Base-by-base conservation (phyloP, 2,329 filamentous ascomycete genomes). In the Paecilomyces fulvus region DNA sequence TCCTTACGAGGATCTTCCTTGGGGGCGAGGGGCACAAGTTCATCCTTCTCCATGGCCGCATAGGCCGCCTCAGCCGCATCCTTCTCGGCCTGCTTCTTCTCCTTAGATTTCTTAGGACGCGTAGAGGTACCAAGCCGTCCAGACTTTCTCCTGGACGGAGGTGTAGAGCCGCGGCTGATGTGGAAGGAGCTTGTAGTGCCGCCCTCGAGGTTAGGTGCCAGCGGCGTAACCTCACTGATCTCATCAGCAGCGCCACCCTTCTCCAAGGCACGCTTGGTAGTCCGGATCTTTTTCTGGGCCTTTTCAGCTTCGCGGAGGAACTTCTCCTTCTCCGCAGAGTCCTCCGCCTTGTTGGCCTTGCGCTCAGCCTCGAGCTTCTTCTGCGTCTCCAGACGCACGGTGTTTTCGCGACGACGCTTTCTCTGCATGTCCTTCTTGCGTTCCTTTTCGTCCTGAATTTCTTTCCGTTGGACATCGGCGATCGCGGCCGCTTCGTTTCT, bases 351-450 rank as follows among this genome's bases (percentile, higher is more conserved):
- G 57, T 87, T 83, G 9, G 92, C 90, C 62, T 87, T 87, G 60
- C 87, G 85, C 49, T 95, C 79, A 3, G 90, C 89, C 62, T 87
- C 83, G 3, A 88, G 84, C 61, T 94, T 89, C 75, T 95, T 94
- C 69, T 91, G 87, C 69, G 80, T 79, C 65, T 96, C 92, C 65
- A 95, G 88, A 6, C 91, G 92, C 58, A 95, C 88, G 3, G 91
- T 91, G 80, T 96, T 96, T 71, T 97, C 92, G 17, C 94, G 88
- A 49, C 94, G 87, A 58, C 94, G 85, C 77, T 97, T 99, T 61
- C 94, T 88, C 72, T 99, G 94, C 90, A 99, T 97, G 69, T 99
- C 94, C 78, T 99, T 99, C 79, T 99, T 99, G 62, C 94, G 90
- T 75, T 99, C 94, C 76, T 99, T 99, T 73, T 99, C 94, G 59